A percentile compares a stretch with the other conserved stretches of the same genome.
Conservation (phyloP, 176 grass and related monocot species). For the Bolboschoenus planiculmis region DNA sequence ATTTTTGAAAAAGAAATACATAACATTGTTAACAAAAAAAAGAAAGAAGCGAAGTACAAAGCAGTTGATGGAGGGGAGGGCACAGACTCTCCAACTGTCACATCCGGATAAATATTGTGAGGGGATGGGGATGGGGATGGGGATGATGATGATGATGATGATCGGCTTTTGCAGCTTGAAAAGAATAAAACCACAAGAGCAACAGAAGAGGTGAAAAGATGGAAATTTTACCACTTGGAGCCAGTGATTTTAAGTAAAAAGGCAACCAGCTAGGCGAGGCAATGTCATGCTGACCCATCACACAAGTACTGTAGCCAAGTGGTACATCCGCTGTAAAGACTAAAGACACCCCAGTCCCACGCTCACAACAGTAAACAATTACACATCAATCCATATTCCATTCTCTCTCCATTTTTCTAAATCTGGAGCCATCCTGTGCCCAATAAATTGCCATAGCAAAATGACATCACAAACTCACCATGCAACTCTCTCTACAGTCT, state of each 20-base stretch:
- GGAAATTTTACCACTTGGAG: slow-evolving; percentile 5
- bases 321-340: neutral
- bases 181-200: slow-evolving; percentile 5
- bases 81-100: slow-evolving; percentile 15
- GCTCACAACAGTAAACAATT: neutral
- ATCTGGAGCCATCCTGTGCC: neutral
- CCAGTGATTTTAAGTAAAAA: slow-evolving; percentile 15
- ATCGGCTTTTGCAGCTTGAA: too few species aligned
- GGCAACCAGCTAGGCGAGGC: neutral
- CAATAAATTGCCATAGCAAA: neutral
- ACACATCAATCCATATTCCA: neutral
- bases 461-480: neutral
- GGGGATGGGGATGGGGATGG: too few species aligned
- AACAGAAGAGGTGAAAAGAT: neutral
- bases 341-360: neutral
- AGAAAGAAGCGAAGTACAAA: neutral
- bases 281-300: slow-evolving; percentile 18
- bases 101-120: neutral
- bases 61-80: neutral
- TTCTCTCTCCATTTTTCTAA: neutral
- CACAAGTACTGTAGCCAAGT: slow-evolving; percentile 2
- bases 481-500: neutral
- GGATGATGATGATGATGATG: too few species aligned
- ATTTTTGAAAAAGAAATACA: too few species aligned
- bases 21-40: neutral